These are phyloP conservation scores for Metschnikowia matae DNA, from an alignment of 805 yeast species.

Conservation along the genomic window DNA sequence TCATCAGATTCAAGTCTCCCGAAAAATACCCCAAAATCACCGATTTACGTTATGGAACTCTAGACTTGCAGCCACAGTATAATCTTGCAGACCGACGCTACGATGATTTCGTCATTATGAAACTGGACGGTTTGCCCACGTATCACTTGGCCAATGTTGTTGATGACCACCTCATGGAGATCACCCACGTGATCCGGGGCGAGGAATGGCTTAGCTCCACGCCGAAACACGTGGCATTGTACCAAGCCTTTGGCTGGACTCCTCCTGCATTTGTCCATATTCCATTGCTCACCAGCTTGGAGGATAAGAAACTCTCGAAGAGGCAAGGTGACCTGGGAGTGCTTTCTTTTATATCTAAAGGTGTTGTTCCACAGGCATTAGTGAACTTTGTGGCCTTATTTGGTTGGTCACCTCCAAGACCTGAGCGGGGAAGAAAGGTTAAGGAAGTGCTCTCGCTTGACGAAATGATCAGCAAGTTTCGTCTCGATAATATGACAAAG, in stretches of 20 bases:
- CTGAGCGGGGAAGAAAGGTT: constrained; percentile 40
- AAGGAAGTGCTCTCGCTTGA: constrained; percentile 51
- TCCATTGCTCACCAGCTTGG: constrained; percentile 73
- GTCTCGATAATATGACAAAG: constrained; percentile 71
- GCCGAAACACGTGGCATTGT: constrained; percentile 87
- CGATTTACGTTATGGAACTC: constrained; percentile 75
- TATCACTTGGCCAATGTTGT: constrained; percentile 95
- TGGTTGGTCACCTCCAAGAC: constrained; percentile 89
- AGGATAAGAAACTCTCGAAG: constrained; percentile 78
- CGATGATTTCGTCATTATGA: constrained; percentile 86
- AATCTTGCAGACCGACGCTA: constrained; percentile 67
- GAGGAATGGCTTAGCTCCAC: constrained; percentile 98
- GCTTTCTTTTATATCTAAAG: constrained; percentile 49
- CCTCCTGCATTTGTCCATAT: constrained; percentile 85
- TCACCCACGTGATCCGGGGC: constrained; percentile 93
- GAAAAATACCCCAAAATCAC: constrained; percentile 57
- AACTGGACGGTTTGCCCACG: constrained; percentile 94
- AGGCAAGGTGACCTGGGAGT: constrained; percentile 81
- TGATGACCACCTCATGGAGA: constrained; percentile 89
- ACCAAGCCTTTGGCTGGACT: constrained; percentile 79
- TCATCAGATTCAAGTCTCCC: constrained; percentile 78
- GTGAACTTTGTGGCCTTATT: constrained; percentile 82
- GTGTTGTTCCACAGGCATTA: constrained; percentile 81
- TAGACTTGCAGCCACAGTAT: constrained; percentile 76
- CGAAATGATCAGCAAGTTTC: constrained; percentile 54